Evolutionary conservation across 495 filamentous ascomycete species (phyloP).

Genomic region (Cudoniella acicularis): DNA sequence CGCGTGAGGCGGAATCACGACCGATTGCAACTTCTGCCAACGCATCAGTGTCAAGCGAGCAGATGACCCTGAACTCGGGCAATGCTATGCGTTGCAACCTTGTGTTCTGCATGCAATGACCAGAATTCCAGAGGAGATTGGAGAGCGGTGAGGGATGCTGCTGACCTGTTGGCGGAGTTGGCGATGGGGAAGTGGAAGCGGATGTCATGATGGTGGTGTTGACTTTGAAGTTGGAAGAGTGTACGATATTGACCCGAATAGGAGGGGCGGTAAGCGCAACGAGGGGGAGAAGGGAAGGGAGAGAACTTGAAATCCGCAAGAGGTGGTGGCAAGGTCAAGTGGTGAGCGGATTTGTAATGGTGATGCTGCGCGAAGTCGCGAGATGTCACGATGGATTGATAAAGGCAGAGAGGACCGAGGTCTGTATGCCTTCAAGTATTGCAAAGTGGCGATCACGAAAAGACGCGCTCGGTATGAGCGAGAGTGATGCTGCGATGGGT

Average conservation of each 20-base stretch:
- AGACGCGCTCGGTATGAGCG: too few relatives aligned
- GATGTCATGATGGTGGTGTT: neutral
- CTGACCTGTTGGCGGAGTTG: neutral
- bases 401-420: too few relatives aligned
- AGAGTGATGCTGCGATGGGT: too few relatives aligned
- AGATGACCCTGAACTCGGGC: neutral
- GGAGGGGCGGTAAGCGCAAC: neutral
- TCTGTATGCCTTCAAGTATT: too few relatives aligned
- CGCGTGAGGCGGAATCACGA: slow-evolving; percentile 10
- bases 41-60: slow-evolving; percentile 17
- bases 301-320: too few relatives aligned
- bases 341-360: too few relatives aligned
- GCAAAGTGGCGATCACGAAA: too few relatives aligned
- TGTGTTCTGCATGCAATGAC: neutral
- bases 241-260: neutral
- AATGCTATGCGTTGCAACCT: slow-evolving; percentile 1
- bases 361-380: too few relatives aligned
- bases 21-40: slow-evolving; percentile 12
- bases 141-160: neutral
- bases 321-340: too few relatives aligned
- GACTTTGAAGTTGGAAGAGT: neutral
- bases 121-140: neutral
- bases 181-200: neutral
- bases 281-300: neutral
- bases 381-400: too few relatives aligned